Evolutionary conservation across 1,139 yeast species (phyloP).

Genomic region (Sugiyamaella japonica): DNA sequence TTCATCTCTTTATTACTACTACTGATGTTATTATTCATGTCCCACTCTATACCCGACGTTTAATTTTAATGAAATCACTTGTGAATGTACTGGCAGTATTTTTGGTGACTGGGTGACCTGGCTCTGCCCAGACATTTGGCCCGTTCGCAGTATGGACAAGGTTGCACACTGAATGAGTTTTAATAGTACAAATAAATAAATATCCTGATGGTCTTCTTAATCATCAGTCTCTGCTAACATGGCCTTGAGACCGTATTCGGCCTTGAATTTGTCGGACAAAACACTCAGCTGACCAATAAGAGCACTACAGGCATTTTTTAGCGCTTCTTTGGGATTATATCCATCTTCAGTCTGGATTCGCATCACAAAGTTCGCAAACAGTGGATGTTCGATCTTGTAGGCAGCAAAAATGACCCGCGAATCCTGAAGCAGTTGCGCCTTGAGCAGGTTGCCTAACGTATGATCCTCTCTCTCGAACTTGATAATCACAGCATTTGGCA

Average conservation of each 20-base stretch:
- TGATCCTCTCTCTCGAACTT: conserved; percentile 97
- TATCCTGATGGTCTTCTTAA: conserved; percentile 4
- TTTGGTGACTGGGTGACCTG: background rate
- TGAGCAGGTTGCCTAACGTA: conserved; percentile 84
- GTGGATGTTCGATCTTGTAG: conserved; percentile 95
- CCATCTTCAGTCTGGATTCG: conserved; percentile 96
- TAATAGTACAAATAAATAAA: conserved; percentile 10
- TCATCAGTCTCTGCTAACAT: conserved; percentile 46
- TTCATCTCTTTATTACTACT: background rate
- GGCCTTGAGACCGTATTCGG: conserved; percentile 91
- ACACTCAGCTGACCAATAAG: conserved; percentile 76
- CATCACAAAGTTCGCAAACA: conserved; percentile 90
- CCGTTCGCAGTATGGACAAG: background rate
- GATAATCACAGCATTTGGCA: conserved; percentile 90
- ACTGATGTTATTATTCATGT: too few species aligned
- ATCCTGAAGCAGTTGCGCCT: conserved; percentile 84
- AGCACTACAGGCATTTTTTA: conserved; percentile 82
- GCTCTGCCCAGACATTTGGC: conserved; percentile 6
- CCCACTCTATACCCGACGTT: background rate
- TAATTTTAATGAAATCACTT: background rate
- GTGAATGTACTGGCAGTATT: background rate
- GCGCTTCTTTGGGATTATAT: conserved; percentile 85
- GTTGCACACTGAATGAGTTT: background rate
- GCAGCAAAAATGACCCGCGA: conserved; percentile 91
- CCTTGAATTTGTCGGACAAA: conserved; percentile 73